These are phyloP conservation scores for Tremella yokohamensis DNA, from an alignment of 768 basidiomycete genomes.

Conservation along the genomic window DNA sequence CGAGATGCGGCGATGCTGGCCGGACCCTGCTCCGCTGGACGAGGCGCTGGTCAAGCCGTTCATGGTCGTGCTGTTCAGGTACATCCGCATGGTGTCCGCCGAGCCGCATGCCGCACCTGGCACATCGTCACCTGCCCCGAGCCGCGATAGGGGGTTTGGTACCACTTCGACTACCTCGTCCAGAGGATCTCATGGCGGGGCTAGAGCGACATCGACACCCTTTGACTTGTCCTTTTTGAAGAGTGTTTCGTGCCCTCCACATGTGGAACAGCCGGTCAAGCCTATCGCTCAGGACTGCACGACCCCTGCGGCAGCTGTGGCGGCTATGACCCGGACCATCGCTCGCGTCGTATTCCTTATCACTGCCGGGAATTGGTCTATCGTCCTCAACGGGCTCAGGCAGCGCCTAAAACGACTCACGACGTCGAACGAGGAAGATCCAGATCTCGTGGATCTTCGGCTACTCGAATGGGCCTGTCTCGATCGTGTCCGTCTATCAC, in stretches of 20 bases:
- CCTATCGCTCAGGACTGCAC: conserved; percentile 14
- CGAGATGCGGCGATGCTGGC: conserved; percentile 54
- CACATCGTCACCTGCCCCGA: conserved; percentile 24
- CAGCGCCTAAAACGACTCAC: conserved; percentile 64
- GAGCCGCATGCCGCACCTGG: conserved; percentile 11
- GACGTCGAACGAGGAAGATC: conserved; percentile 56
- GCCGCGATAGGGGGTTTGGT: conserved; percentile 13
- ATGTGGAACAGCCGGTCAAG: conserved; percentile 5
- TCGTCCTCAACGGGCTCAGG: conserved; percentile 68
- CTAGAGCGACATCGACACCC: conserved; percentile 3
- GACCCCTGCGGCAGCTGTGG: conserved; percentile 12
- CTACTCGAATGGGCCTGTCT: conserved; percentile 74
- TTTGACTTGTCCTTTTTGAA: conserved; percentile 18
- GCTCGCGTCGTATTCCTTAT: conserved; percentile 76
- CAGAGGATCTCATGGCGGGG: conserved; percentile 5
- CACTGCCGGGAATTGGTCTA: conserved; percentile 80
- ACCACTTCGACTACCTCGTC: conserved; percentile 16
- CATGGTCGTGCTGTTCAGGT: conserved; percentile 75
- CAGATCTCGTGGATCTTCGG: conserved; percentile 71
- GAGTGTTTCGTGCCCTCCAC: conserved; percentile 24
- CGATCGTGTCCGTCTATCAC: conserved; percentile 64
- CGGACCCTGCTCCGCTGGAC: conserved; percentile 70
- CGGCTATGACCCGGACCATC: conserved; percentile 33
- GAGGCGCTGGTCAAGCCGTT: conserved; percentile 78
- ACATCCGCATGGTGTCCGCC: conserved; percentile 66